Conservation (phyloP, 805 yeast species). For the Nakazawaea holstii region DNA sequence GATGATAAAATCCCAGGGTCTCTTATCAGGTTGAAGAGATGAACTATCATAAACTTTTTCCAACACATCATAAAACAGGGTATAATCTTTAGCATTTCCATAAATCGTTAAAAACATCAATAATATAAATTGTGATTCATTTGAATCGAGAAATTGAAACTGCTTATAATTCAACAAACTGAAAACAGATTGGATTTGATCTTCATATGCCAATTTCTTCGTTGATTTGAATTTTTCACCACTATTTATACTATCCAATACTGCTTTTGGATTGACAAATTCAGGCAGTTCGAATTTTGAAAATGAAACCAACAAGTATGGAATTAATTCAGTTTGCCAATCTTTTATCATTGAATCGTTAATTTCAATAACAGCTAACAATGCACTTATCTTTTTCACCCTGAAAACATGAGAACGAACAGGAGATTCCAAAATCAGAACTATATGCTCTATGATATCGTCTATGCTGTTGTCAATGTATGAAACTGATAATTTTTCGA, state of each 20-base stretch:
- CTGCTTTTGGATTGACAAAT: conserved; percentile 4
- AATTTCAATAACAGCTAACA: neutral
- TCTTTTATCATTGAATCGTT: neutral
- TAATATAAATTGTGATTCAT: neutral
- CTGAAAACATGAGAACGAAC: neutral
- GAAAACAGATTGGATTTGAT: neutral
- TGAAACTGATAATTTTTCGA: conserved; percentile 18
- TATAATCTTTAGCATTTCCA: conserved; percentile 5
- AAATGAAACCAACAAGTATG: neutral
- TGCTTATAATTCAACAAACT: neutral
- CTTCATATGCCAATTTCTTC: neutral
- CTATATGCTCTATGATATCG: conserved; percentile 28
- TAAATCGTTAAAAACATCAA: conserved; percentile 10
- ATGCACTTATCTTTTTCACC: neutral
- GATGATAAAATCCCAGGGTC: conserved; percentile 11
- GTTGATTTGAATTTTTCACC: neutral
- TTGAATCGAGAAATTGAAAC: neutral
- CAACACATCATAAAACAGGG: conserved; percentile 1
- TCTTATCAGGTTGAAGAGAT: neutral
- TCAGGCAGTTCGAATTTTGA: neutral
- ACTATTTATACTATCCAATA: neutral
- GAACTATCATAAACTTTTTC: neutral
- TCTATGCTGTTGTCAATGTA: conserved; percentile 14
- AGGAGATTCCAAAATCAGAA: conserved; percentile 27
- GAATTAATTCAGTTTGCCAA: conserved; percentile 7